Conservation (phyloP, 495 filamentous ascomycete species). For the Trichoderma parareesei region DNA sequence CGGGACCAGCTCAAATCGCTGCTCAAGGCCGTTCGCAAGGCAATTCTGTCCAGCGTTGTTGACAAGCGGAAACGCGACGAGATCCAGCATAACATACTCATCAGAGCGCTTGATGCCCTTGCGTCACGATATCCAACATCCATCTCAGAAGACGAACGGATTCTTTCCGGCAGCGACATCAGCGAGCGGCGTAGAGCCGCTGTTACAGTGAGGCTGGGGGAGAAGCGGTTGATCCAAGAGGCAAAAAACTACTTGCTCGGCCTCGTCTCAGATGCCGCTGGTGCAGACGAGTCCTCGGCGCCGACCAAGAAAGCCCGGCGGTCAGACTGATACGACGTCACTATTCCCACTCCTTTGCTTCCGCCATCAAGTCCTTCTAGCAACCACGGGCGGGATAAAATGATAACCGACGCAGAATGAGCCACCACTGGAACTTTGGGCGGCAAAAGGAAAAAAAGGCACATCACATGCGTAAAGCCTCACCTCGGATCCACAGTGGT, state of each 20-base stretch:
- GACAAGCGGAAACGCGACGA: conserved; percentile 32
- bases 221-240: conserved; percentile 62
- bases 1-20: conserved; percentile 29
- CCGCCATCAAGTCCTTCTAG: not conserved
- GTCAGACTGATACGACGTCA: not conserved
- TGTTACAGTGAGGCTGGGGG: conserved; percentile 66
- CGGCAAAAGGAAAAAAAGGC: not conserved
- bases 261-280: not conserved
- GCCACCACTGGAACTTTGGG: not conserved
- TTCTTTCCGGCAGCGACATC: conserved; percentile 35
- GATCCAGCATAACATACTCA: conserved; percentile 30
- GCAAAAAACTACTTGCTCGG: conserved; percentile 16
- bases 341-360: not conserved
- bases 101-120: conserved; percentile 32
- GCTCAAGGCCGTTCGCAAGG: conserved; percentile 35
- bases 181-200: conserved; percentile 54
- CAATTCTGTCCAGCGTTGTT: conserved; percentile 27
- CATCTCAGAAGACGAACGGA: conserved; percentile 50
- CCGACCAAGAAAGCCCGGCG: not conserved
- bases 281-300: not conserved
- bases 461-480: not conserved
- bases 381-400: not conserved
- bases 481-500: not conserved
- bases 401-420: not conserved
- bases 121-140: conserved; percentile 54